Base-by-base conservation (phyloP, 148 eudicot genomes). In the Camellia japonica region DNA sequence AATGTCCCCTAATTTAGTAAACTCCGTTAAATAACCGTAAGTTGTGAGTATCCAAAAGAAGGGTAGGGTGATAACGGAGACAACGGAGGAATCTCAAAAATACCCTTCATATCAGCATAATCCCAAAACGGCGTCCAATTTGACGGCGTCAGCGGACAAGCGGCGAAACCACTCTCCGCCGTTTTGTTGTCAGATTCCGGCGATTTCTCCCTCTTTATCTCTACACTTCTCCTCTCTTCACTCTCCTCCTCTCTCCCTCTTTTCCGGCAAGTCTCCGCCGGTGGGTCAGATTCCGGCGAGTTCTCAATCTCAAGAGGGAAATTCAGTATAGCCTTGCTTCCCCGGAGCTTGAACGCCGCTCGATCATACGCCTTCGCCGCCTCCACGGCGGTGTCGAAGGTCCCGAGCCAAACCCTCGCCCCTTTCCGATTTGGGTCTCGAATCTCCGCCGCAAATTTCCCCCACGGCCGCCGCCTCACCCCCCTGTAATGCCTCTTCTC, bases 91-190 rank as follows among this genome's bases (percentile, higher is more conserved):
- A 86, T 63, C 10, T 76, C 82, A 18, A 86, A 86, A n/a, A 84
- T 86, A 0, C 85, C 85, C 74, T 79, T 75, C 44, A 43, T 59
- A 49, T 83, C 82, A 14, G 43, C 72, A 19, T 73, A 72, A 15
- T 68, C 86, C 78, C 86, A 87, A 82, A 84, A 76, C 3, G 78
- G 71, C 70, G 73, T 82, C 87, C 83, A 87, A 52, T 52, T 82
- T 14, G 89, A 87, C 64, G 89, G 89, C 67, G 89, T 87, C 47
- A 87, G 47, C 14, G 89, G 87, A 55, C 71, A 59, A 72, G 52
- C 69, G 5, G 60, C 87, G 30, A 44, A 46, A 64, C 7, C 68
- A 6, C 16, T n/a, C 74, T 49, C 68, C 7, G 55, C 43, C 71
- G 49, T 15, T 8, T 1, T 51, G 46, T 8, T 10, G 1, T 44